Evolutionary conservation across 2,329 filamentous ascomycete species (phyloP).

Genomic region (Diplocarpon rosae): DNA sequence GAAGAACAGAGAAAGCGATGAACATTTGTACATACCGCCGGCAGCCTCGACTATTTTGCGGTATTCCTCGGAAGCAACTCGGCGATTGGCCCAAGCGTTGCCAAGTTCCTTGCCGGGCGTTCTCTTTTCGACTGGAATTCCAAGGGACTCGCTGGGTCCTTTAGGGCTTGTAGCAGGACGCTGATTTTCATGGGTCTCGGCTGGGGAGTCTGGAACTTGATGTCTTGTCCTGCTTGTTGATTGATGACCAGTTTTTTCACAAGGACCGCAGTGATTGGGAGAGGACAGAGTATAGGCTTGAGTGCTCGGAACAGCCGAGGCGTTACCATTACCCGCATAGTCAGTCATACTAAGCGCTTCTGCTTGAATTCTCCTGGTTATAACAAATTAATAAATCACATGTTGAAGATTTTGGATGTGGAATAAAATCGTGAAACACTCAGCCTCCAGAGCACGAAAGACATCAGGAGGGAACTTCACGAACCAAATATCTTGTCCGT

Average conservation of each 20-base stretch:
- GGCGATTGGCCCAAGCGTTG: background rate
- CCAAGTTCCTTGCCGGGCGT: background rate
- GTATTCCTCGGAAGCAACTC: too few relatives aligned
- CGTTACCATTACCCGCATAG: background rate
- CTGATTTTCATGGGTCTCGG: background rate
- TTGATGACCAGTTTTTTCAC: background rate
- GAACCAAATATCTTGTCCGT: conserved; percentile 7
- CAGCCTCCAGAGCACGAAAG: too few relatives aligned
- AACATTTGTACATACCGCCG: too few relatives aligned
- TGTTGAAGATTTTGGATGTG: too few relatives aligned
- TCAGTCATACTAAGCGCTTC: conserved; percentile 4
- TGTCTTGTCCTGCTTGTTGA: background rate
- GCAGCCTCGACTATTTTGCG: too few relatives aligned
- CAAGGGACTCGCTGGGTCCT: too few relatives aligned
- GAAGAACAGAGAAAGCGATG: too few relatives aligned
- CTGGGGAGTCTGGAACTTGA: background rate
- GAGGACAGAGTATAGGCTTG: background rate
- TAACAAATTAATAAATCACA: too few relatives aligned
- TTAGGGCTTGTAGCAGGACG: too few relatives aligned
- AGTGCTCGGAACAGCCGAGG: background rate
- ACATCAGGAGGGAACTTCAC: too few relatives aligned
- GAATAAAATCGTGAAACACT: too few relatives aligned
- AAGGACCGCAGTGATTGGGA: background rate
- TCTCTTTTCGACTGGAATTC: background rate
- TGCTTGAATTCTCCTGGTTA: conserved; percentile 3